These are phyloP conservation scores for Hygrocybe coccinea DNA, from an alignment of 768 basidiomycete species.

Conservation along the genomic window DNA sequence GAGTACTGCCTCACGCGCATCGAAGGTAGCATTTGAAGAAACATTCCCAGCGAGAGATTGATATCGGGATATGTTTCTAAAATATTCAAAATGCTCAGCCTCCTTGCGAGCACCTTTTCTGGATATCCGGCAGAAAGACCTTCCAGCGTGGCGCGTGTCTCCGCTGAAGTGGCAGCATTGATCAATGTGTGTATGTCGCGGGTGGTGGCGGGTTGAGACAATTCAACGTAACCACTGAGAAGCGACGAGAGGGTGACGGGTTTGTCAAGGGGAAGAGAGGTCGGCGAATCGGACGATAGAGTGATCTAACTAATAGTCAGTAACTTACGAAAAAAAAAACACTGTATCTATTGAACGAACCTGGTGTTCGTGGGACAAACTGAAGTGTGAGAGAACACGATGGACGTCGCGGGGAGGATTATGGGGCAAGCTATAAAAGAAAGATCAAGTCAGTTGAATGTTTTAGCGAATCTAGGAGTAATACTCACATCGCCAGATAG, in stretches of 20 bases:
- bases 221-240: constrained; percentile 43
- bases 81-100: constrained; percentile 40
- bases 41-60: constrained; percentile 33
- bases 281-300: constrained; percentile 34
- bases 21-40: constrained; percentile 40
- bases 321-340: background rate
- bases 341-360: constrained; percentile 16
- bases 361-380: constrained; percentile 37
- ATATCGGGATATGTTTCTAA: constrained; percentile 37
- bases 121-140: constrained; percentile 29
- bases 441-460: background rate
- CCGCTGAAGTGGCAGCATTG: constrained; percentile 20
- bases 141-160: constrained; percentile 27
- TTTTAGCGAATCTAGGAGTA: background rate
- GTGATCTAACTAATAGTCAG: constrained; percentile 24
- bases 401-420: constrained; percentile 38
- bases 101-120: constrained; percentile 30
- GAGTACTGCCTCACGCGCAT: constrained; percentile 50
- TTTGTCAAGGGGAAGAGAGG: constrained; percentile 37
- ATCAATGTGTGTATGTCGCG: constrained; percentile 35
- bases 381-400: constrained; percentile 35
- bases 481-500: constrained; percentile 42
- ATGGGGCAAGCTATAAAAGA: constrained; percentile 30
- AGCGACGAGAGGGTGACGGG: constrained; percentile 35
- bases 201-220: constrained; percentile 44